Percentiles rank a stretch among this genome's conserved stretches.
Conservation (phyloP, 148 eudicot species). For the Vaccinium myrtillus region DNA sequence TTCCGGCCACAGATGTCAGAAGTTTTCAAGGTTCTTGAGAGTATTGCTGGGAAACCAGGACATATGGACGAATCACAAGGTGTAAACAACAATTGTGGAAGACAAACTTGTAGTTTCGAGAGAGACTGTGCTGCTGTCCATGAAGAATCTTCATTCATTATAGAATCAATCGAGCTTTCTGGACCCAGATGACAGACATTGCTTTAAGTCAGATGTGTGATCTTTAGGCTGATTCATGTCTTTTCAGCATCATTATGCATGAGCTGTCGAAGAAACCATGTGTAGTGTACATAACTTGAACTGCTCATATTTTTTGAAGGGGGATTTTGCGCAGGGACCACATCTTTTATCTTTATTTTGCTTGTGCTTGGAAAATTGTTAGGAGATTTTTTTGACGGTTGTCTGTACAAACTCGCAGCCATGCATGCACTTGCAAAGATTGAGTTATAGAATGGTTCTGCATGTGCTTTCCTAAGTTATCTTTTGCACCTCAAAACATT, state of each 20-base stretch:
- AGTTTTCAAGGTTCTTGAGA: constrained; percentile 65
- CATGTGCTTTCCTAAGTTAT: neutral
- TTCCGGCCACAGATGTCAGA: constrained; percentile 80
- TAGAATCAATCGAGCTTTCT: constrained; percentile 89
- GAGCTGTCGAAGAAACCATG: neutral
- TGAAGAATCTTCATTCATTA: constrained; percentile 60
- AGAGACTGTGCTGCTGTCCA: constrained; percentile 41
- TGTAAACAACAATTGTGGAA: constrained; percentile 26
- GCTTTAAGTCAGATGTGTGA: neutral
- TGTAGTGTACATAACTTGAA: constrained; percentile 2
- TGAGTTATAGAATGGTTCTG: neutral
- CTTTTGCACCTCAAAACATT: neutral
- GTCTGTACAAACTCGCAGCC: neutral
- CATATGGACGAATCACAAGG: constrained; percentile 42
- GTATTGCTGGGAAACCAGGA: constrained; percentile 33
- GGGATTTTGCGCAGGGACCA: neutral
- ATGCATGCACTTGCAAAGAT: neutral
- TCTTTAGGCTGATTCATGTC: neutral
- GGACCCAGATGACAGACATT: constrained; percentile 63
- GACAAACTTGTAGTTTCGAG: constrained; percentile 39
- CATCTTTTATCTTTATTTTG: neutral
- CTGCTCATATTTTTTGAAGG: neutral
- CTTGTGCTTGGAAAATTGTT: neutral
- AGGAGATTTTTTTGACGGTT: neutral
- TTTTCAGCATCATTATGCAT: neutral